Evolutionary conservation across 257 asterid species (phyloP), one percentile per base, ranked within the genome.

Genomic region (Phtheirospermum japonicum): DNA sequence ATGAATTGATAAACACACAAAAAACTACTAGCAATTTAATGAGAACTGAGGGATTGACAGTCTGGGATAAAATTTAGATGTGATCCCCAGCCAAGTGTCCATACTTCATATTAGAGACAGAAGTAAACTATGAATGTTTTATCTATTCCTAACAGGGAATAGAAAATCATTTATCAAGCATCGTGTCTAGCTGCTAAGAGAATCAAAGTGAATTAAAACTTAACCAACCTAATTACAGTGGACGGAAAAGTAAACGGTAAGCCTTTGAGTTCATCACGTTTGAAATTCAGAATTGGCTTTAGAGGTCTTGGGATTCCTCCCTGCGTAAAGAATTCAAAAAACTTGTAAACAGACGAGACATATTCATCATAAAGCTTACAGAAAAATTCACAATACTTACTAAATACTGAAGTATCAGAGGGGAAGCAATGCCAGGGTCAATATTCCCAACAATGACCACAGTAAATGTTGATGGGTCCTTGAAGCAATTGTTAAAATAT

Each of bases 281-380:
- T 79, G 81, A 85, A 82, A 79, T 75, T 79, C 77, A 90, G 30
- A 51, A 88, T 64, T 54, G 94, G 84, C 71, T 79, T 75, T 61
- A 79, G 69, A 50, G 94, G 96, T 65, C 82, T 79, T 67, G 98
- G 95, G 62, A 90, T 88, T 72, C 98, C 98, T 66, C 98, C 96
- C 98, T 90, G 86, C 73, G 71, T 55, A 57, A 61, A 71, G 18
- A 70, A 64, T 19, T 64, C 46, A 14, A 64, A 56, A 31, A 63
- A 48, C 51, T 26, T 56, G 60, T 70, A 55, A 73, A 56, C 54
- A 54, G 39, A 56, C 67, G 57, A 39, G 50, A 64, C 12, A 75
- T 40, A 48, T 55, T 28, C 19, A 65, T 54, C 54, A 60, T 45
- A 20, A 58, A 52, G 33, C 45, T 49, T 63, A 54, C 7, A 68